phyloP scores from a whole-genome alignment of 495 filamentous ascomycete species.

The Friedmanniomyces endolithicus region DNA sequence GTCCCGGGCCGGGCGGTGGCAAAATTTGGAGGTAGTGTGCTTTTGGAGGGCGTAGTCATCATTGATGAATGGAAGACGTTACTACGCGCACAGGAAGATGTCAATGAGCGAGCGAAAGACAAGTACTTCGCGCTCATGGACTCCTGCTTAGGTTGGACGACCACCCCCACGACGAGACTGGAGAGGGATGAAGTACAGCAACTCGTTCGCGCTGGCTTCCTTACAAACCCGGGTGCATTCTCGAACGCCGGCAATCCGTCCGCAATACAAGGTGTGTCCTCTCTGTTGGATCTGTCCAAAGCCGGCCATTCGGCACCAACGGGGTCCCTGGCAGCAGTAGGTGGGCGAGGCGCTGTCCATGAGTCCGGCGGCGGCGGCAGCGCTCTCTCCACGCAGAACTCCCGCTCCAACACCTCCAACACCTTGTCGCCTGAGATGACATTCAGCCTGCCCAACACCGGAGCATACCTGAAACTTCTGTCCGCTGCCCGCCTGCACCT shows the following conservation, averaged over 20 bases:
- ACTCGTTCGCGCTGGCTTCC: conserved; percentile 59
- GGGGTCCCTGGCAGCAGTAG: conserved; percentile 50
- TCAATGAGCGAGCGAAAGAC: conserved; percentile 39
- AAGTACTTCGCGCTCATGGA: conserved; percentile 45
- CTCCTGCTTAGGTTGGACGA: conserved; percentile 41
- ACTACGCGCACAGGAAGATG: conserved; percentile 29
- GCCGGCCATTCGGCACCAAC: conserved; percentile 45
- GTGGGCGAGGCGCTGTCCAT: conserved; percentile 44
- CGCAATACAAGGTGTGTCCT: conserved; percentile 43
- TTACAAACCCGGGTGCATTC: conserved; percentile 30
- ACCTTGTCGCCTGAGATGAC: conserved; percentile 31
- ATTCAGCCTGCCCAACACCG: conserved; percentile 61
- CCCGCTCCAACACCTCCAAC: conserved; percentile 17
- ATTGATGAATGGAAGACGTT: conserved; percentile 48
- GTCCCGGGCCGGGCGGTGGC: conserved; percentile 45
- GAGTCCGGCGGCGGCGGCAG: conserved; percentile 40
- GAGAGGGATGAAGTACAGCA: conserved; percentile 40
- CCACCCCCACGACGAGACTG: conserved; percentile 39
- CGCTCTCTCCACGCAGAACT: conserved; percentile 7
- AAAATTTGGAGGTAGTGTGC: conserved; percentile 40
- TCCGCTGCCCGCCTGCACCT: conserved; percentile 54
- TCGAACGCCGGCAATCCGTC: conserved; percentile 31
- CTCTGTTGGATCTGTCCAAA: conserved; percentile 40
- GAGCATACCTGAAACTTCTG: conserved; percentile 61
- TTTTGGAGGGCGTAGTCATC: conserved; percentile 62